Evolutionary conservation across 805 yeast genomes (phyloP).

Genomic region (Candida saitoana): DNA sequence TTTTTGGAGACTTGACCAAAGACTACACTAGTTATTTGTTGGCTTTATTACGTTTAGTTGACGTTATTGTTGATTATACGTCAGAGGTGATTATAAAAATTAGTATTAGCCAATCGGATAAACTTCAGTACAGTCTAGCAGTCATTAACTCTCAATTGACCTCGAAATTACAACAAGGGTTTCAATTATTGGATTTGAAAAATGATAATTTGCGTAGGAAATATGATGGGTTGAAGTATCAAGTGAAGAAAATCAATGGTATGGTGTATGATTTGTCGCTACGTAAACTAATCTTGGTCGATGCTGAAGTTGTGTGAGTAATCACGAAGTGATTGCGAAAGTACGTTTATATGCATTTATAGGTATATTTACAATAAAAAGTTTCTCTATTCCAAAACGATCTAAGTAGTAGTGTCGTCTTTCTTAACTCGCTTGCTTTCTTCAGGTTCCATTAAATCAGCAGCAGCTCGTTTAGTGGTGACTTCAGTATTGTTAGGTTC

Average conservation of each 20-base stretch:
- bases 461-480: neutral
- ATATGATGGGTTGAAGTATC: slow-evolving; percentile 27
- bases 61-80: slow-evolving; percentile 22
- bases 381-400: too few species aligned
- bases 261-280: slow-evolving; percentile 23
- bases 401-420: neutral
- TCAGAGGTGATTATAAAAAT: slow-evolving; percentile 19
- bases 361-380: too few species aligned
- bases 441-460: neutral
- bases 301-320: slow-evolving; percentile 8
- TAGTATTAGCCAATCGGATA: slow-evolving; percentile 10
- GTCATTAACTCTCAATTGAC: slow-evolving; percentile 20
- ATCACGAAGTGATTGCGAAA: too few species aligned
- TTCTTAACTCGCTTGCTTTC: neutral
- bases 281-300: slow-evolving; percentile 13
- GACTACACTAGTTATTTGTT: slow-evolving; percentile 21
- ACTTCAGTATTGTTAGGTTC: too few species aligned
- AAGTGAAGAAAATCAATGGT: slow-evolving; percentile 22
- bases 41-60: slow-evolving; percentile 19
- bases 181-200: slow-evolving; percentile 25
- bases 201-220: slow-evolving; percentile 24
- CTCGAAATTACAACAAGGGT: slow-evolving; percentile 22
- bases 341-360: too few species aligned
- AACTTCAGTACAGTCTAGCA: slow-evolving; percentile 15
- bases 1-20: slow-evolving; percentile 7